A percentile compares a stretch with the other conserved stretches of the same genome.
These are phyloP conservation scores for Myxozyma mucilagina DNA, from an alignment of 805 yeast genomes.

Conservation along the genomic window DNA sequence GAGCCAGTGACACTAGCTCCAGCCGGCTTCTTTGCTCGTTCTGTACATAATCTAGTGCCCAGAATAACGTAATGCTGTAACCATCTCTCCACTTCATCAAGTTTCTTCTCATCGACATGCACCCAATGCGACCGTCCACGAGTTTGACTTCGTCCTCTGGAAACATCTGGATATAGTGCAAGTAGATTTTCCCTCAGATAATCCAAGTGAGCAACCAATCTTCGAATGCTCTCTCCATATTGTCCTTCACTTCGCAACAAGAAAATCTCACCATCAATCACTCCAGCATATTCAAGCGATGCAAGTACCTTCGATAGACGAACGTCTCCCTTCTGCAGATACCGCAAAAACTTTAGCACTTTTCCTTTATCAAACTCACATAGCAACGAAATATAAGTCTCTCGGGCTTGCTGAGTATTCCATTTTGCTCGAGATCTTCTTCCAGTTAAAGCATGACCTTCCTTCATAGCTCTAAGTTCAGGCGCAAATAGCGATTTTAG, in stretches of 20 bases:
- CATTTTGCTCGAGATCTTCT: conserved; percentile 22
- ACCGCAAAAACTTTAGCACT: conserved; percentile 27
- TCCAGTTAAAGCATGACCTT: conserved; percentile 3
- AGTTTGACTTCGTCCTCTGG: conserved; percentile 21
- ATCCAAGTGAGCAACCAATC: conserved; percentile 21
- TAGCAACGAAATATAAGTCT: conserved; percentile 29
- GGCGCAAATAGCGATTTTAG: conserved; percentile 24
- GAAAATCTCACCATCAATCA: conserved; percentile 31
- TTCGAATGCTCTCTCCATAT: conserved; percentile 26
- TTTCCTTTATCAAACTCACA: conserved; percentile 28
- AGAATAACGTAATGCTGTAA: conserved; percentile 29
- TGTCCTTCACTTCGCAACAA: conserved; percentile 30
- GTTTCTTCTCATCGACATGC: conserved; percentile 27
- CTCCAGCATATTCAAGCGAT: conserved; percentile 28
- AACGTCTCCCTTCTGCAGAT: conserved; percentile 30
- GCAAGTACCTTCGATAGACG: conserved; percentile 27
- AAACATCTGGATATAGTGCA: conserved; percentile 23
- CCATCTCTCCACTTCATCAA: conserved; percentile 19
- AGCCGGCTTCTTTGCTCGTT: conserved; percentile 17
- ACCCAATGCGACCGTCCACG: conserved; percentile 23
- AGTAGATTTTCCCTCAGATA: conserved; percentile 13
- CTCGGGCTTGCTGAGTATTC: conserved; percentile 32
- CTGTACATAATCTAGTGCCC: conserved; percentile 29
- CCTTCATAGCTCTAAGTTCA: conserved; percentile 13
- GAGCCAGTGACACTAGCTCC: neutral